Conservation (phyloP, 129 eudicot species). For the Silybum marianum region DNA sequence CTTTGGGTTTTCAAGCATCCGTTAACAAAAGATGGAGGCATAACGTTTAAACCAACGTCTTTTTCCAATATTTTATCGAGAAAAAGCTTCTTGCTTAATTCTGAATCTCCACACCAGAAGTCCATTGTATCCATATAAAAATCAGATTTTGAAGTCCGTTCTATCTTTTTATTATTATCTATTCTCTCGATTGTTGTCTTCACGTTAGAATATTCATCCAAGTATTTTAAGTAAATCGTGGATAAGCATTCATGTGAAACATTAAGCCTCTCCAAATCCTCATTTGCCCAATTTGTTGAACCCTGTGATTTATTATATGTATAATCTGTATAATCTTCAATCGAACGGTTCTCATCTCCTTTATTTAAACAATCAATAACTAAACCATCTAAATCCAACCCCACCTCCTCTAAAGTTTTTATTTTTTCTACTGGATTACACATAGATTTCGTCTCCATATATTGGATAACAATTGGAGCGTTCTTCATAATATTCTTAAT, state of each 20-base stretch:
- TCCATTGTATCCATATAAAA: conserved; percentile 30
- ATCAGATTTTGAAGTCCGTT: conserved; percentile 18
- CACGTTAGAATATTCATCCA: conserved; percentile 34
- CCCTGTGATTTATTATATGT: conserved; percentile 28
- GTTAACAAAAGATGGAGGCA: conserved; percentile 63
- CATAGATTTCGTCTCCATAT: conserved; percentile 78
- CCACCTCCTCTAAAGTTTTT: conserved; percentile 21
- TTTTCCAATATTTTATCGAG: conserved; percentile 58
- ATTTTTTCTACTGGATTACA: conserved; percentile 25
- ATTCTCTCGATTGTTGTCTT: conserved; percentile 23
- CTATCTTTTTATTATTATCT: conserved; percentile 9
- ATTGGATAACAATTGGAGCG: conserved; percentile 65
- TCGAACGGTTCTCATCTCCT: background rate
- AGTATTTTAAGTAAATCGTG: conserved; percentile 42
- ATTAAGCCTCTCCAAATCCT: conserved; percentile 38
- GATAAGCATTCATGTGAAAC: conserved; percentile 58
- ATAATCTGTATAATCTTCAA: conserved; percentile 9
- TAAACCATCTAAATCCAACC: conserved; percentile 40
- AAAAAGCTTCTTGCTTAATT: conserved; percentile 58
- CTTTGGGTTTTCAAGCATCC: conserved; percentile 32
- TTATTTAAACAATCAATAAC: conserved; percentile 46
- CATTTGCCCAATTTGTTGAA: conserved; percentile 15
- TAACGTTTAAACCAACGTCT: conserved; percentile 64
- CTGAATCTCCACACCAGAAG: conserved; percentile 62
- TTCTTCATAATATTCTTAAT: conserved; percentile 70